Evolutionary conservation across 495 filamentous ascomycete species (phyloP).

Genomic region (Hypoxylon intermedium): DNA sequence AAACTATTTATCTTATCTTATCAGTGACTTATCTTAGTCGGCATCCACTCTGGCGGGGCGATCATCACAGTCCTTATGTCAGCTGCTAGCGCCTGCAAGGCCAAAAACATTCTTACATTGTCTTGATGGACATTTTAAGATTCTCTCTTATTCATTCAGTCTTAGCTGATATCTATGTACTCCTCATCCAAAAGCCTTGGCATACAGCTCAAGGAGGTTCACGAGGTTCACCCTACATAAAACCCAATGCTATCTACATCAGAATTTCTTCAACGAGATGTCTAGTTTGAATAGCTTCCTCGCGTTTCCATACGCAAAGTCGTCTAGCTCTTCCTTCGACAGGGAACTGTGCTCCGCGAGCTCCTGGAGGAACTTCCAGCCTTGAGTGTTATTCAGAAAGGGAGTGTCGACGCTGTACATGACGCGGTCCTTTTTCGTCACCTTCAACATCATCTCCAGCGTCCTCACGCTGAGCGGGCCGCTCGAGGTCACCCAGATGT

Average conservation of each 20-base stretch:
- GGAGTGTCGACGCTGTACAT: conserved; percentile 69
- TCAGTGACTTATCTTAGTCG: not conserved
- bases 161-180: no score
- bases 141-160: no score
- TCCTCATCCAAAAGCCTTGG: no score
- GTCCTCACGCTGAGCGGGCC: conserved; percentile 60
- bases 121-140: no score
- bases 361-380: conserved; percentile 55
- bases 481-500: conserved; percentile 71
- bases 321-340: conserved; percentile 56
- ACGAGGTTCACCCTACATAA: no score
- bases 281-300: conserved; percentile 57
- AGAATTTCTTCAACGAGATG: conserved; percentile 18
- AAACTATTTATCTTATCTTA: conserved; percentile 31
- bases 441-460: conserved; percentile 56
- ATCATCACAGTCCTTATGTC: no score
- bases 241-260: not conserved
- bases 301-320: conserved; percentile 63
- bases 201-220: no score
- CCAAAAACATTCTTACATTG: no score
- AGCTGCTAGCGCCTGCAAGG: no score
- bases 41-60: no score
- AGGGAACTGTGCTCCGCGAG: conserved; percentile 60
- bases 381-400: conserved; percentile 56
- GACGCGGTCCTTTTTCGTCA: conserved; percentile 57